Conservation (phyloP, 1,284 basidiomycete genomes). For the Pholiota adiposa region DNA sequence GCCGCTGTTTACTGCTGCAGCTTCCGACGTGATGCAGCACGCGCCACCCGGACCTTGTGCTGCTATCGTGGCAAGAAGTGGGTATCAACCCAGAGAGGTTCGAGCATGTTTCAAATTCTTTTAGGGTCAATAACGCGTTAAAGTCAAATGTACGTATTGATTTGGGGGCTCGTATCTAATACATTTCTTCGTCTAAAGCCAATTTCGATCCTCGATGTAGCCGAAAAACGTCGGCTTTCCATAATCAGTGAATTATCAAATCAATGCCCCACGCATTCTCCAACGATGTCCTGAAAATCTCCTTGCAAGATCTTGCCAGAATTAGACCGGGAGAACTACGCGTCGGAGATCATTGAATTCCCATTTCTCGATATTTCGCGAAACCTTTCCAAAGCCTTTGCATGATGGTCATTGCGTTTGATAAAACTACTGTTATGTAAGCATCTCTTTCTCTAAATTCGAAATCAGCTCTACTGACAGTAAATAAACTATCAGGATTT, state of each 20-base stretch:
- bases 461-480: conserved; percentile 38
- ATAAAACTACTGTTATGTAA: conserved; percentile 39
- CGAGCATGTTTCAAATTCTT: conserved; percentile 43
- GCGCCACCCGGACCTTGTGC: conserved; percentile 39
- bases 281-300: conserved; percentile 58
- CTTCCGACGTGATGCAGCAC: conserved; percentile 3
- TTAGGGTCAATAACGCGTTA: conserved; percentile 35
- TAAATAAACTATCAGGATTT: conserved; percentile 49
- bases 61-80: conserved; percentile 43
- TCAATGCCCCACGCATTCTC: conserved; percentile 38
- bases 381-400: conserved; percentile 55
- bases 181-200: not conserved
- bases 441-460: conserved; percentile 3
- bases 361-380: conserved; percentile 60
- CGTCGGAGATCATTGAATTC: conserved; percentile 56
- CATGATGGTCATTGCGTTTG: conserved; percentile 52
- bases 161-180: not conserved
- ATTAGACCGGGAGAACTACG: conserved; percentile 48
- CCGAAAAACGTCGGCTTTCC: conserved; percentile 62
- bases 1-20: conserved; percentile 1
- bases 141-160: conserved; percentile 40
- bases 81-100: conserved; percentile 42
- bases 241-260: conserved; percentile 64
- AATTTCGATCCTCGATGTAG: conserved; percentile 52
- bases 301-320: conserved; percentile 54